Base-by-base conservation (phyloP, 805 yeast genomes). In the Schwanniomyces pseudopolymorphus region DNA sequence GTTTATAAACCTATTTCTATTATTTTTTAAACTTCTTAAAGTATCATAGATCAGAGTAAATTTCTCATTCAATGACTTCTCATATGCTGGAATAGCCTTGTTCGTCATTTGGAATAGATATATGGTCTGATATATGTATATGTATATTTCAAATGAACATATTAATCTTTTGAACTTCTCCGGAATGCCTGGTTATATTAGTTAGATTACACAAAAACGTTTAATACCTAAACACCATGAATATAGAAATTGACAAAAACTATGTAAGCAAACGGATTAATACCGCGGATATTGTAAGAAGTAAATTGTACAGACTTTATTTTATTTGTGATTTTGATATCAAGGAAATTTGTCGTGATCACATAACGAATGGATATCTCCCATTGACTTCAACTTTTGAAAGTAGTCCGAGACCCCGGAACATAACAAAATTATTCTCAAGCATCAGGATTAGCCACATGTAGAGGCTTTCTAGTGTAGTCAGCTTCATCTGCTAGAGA, bases 401-500 rank as follows among this genome's bases (percentile, higher is more conserved):
- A 4, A 6, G 28, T 26, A 26, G 13, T 26, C 28, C 28, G 28
- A 26, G 28, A 26, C 28, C 28, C 10, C 28, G 28, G 28, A 26
- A 10, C 25, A 22, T 7, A 7, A 4, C 10, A 26, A 7, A 7
- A 13, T 5, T 22, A 9, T 22, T 11, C 17, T 44, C 36, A 44
- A 17, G 36, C 31, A 63, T 89, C 96, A 1, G 97, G 96, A 59
- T 91, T 91, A 27, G 96, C 91, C 10, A 91, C 96, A 49, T 89
- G 84, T 40, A 91, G 72, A 16, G 88, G 83, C 26, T 53, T 53
- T 60, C 90, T 75, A 42, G 87, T 77, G 66, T 85, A 87, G 63
- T 88, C 94, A 3, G 88, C 81, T 51, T 87, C 95, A 63, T 89
- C 95, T 9, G 95, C 91, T 44, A 91, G 72, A 2, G 92, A 83